phyloP scores from a whole-genome alignment of 257 asterid species.

The Solanum etuberosum region DNA sequence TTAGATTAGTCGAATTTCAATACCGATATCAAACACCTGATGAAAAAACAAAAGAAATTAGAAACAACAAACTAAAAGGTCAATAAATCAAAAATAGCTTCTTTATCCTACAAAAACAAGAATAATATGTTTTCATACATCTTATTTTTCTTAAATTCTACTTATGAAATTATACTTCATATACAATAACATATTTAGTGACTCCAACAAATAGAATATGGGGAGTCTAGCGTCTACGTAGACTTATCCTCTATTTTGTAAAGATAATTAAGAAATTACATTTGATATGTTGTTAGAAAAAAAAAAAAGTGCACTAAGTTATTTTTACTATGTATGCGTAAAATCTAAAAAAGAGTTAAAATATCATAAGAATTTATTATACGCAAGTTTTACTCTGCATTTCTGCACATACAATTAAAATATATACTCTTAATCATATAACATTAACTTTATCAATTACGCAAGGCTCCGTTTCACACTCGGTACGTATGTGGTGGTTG shows the following conservation, averaged over 20 bases:
- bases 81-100: too few species aligned
- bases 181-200: not conserved
- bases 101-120: too few species aligned
- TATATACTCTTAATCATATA: not conserved
- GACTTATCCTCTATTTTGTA: not conserved
- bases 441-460: not conserved
- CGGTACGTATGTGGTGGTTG: not conserved
- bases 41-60: too few species aligned
- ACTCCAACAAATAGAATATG: not conserved
- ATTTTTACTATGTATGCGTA: accelerated
- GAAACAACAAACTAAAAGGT: not conserved
- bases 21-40: too few species aligned
- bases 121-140: too few species aligned
- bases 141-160: too few species aligned
- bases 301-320: not conserved
- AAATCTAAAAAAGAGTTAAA: not conserved
- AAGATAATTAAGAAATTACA: not conserved
- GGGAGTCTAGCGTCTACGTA: too few species aligned
- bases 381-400: not conserved
- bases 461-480: accelerated
- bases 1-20: too few species aligned
- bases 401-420: not conserved
- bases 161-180: not conserved
- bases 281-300: not conserved
- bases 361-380: not conserved